A percentile compares a stretch with the other conserved stretches of the same genome.
phyloP scores from a whole-genome alignment of 345 rosid species.

The Eucalyptus curtisii region DNA sequence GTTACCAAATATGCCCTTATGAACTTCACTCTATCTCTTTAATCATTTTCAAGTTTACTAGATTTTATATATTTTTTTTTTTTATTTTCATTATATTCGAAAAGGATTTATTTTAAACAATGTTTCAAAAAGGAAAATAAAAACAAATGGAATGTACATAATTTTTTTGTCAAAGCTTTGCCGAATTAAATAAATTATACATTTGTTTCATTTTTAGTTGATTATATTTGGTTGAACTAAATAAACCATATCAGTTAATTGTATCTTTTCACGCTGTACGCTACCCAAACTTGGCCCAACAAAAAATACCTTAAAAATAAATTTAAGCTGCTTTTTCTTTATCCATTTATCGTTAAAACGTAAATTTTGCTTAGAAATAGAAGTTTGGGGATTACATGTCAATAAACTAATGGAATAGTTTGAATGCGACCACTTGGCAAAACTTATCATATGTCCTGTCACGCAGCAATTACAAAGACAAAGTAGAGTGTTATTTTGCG shows the following conservation, averaged over 20 bases:
- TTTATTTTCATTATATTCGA: not conserved
- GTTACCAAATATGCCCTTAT: not conserved
- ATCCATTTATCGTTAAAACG: not conserved
- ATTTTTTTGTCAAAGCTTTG: not conserved
- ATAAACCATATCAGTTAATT: not conserved
- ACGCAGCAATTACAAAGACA: not conserved
- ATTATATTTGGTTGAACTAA: not conserved
- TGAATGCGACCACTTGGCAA: not conserved
- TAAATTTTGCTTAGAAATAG: not conserved
- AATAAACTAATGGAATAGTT: not conserved
- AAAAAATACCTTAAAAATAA: not conserved
- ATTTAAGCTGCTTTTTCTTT: not conserved
- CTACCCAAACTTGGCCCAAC: not conserved
- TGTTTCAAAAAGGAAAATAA: not conserved
- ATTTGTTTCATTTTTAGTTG: not conserved
- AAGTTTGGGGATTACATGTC: not conserved
- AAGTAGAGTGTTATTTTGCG: not conserved
- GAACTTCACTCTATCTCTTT: not conserved
- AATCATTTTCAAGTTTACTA: not conserved
- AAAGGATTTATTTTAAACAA: not conserved
- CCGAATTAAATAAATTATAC: not conserved
- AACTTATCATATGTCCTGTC: not conserved
- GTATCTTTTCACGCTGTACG: not conserved
- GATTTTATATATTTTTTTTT: not conserved
- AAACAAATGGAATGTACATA: not conserved